phyloP scores from a whole-genome alignment of 83 land plant species.

The Thuja plicata region DNA sequence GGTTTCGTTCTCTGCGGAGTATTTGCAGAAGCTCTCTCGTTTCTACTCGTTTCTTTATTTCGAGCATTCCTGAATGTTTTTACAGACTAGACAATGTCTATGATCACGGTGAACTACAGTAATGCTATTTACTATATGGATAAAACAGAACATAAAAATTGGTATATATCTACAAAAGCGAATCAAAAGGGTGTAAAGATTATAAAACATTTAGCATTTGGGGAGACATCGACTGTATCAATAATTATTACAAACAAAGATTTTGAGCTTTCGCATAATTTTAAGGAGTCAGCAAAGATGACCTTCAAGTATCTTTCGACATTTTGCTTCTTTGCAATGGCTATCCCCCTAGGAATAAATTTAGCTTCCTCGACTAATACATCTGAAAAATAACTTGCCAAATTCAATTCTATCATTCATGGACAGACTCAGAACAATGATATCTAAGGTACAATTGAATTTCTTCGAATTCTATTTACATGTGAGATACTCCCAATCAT shows the following conservation, averaged over 20 bases:
- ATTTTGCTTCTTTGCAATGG: not conserved
- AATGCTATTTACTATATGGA: not conserved
- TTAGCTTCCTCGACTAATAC: not conserved
- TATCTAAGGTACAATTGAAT: not conserved
- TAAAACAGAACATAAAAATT: not conserved
- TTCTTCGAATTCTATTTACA: not conserved
- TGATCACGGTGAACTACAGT: not conserved
- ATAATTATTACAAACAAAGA: not conserved
- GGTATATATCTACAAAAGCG: not conserved
- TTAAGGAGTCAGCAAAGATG: not conserved
- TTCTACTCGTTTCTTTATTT: not conserved
- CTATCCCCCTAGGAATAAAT: not conserved
- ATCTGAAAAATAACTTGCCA: not conserved
- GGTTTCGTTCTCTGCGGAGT: not conserved
- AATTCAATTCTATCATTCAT: not conserved
- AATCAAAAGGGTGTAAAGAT: not conserved
- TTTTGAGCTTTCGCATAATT: not conserved
- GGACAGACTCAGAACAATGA: not conserved
- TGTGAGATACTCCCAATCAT: not conserved
- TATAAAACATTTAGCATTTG: not conserved
- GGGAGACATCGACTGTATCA: not conserved
- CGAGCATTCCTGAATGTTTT: not conserved
- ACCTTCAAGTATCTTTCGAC: not conserved
- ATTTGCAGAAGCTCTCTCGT: not conserved
- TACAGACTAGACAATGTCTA: not conserved